These are phyloP conservation scores for Ophiostoma quercus DNA, from an alignment of 2,329 filamentous ascomycete species.

Conservation along the genomic window DNA sequence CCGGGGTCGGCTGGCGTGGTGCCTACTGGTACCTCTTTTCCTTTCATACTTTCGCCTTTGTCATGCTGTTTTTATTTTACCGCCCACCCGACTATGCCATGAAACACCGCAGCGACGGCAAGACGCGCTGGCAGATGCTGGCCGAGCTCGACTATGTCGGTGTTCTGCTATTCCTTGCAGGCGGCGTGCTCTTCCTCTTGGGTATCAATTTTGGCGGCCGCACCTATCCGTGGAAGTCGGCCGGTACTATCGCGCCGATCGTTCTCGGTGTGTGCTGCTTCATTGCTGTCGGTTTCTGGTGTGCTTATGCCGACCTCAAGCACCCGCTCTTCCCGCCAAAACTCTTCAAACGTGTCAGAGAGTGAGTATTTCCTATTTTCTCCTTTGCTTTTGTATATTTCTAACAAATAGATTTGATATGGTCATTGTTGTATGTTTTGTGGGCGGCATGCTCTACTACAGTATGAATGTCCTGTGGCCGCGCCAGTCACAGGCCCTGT, in stretches of 20 bases:
- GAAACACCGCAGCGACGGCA: slow-evolving; percentile 30
- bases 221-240: not conserved
- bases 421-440: slow-evolving; percentile 33
- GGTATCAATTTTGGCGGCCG: not conserved
- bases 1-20: slow-evolving; percentile 25
- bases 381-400: too few species aligned
- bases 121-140: slow-evolving; percentile 30
- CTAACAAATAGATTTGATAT: slow-evolving; percentile 27
- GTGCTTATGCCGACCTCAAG: slow-evolving; percentile 30
- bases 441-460: slow-evolving; percentile 34
- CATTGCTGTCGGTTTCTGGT: slow-evolving; percentile 33
- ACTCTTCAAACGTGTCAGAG: slow-evolving; percentile 29
- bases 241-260: slow-evolving; percentile 30
- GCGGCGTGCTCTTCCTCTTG: slow-evolving; percentile 21
- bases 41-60: slow-evolving; percentile 28
- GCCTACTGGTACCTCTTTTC: slow-evolving; percentile 28
- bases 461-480: slow-evolving; percentile 34
- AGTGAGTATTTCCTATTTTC: slow-evolving; percentile 9
- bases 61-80: slow-evolving; percentile 33
- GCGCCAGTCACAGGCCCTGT: slow-evolving; percentile 43
- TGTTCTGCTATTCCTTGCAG: slow-evolving; percentile 31
- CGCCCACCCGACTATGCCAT: slow-evolving; percentile 37
- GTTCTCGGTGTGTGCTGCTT: slow-evolving; percentile 30
- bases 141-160: slow-evolving; percentile 38
- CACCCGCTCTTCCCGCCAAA: slow-evolving; percentile 33